phyloP scores from a whole-genome alignment of 352 stramenopile species.

The Globisporangium heterothallicum region DNA sequence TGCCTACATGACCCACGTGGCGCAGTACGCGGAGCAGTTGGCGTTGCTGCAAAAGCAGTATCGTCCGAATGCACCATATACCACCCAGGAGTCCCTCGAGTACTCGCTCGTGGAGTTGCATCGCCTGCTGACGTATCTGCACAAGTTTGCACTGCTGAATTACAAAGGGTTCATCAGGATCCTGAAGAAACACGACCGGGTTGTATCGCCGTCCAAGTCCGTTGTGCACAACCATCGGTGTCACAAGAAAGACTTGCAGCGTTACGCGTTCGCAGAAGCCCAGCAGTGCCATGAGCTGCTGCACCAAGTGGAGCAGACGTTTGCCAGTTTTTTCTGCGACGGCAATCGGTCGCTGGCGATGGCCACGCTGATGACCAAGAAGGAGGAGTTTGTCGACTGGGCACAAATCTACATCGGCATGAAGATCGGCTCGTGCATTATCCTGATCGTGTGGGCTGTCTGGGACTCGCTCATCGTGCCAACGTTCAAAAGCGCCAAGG shows the following conservation, averaged over 20 bases:
- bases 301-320: constrained; percentile 53
- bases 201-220: constrained; percentile 41
- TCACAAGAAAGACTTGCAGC: constrained; percentile 46
- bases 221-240: too few species aligned
- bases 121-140: constrained; percentile 89
- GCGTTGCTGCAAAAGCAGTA: constrained; percentile 71
- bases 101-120: constrained; percentile 93
- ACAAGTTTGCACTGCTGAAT: constrained; percentile 97
- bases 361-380: constrained; percentile 77
- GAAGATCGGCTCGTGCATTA: constrained; percentile 73
- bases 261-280: constrained; percentile 57
- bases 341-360: constrained; percentile 63
- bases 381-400: constrained; percentile 74
- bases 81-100: constrained; percentile 87
- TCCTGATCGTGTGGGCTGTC: constrained; percentile 90
- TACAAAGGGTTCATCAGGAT: constrained; percentile 98
- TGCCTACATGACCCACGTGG: constrained; percentile 86
- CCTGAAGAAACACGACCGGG: constrained; percentile 95
- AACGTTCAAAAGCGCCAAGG: constrained; percentile 53
- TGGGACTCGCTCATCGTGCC: constrained; percentile 92
- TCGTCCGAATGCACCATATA: constrained; percentile 45
- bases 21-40: constrained; percentile 83
- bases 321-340: constrained; percentile 72
- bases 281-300: constrained; percentile 40
- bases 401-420: constrained; percentile 81